Base-by-base conservation (phyloP, 2,329 filamentous ascomycete species). In the Alternaria metachromatica region DNA sequence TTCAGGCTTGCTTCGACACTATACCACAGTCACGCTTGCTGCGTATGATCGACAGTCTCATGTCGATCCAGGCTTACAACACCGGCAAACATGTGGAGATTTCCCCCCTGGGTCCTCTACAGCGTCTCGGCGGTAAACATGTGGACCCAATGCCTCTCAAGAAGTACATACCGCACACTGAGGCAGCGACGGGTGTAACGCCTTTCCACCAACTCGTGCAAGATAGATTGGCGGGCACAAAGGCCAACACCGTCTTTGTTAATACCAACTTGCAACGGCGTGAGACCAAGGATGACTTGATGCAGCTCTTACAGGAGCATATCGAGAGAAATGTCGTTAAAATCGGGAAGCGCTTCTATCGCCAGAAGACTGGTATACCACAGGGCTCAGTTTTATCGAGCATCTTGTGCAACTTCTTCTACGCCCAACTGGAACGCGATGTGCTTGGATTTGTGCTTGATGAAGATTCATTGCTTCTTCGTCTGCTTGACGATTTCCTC, bases 331-430 rank as follows among this genome's bases (percentile, higher is more conserved):
- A 98, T 74, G 84, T 97, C 25, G 89, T 99, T 74, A 93, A 92
- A 75, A 90, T 98, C 43, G 94, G 94, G 51, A 95, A 94, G 81
- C 92, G 90, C 70, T 94, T 90, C 77, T 97, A 96, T 77, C 88
- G 93, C 23, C 96, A 99, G 78, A 95, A 90, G 78, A 84, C 87
- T 21, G 96, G 96, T 13, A 98, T 99, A 43, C 94, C 96, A 0
- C 96, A 99, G 78, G 96, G 96, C 8, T 97, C 94, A 0, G 87
- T 97, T 1, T 78, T 99, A 6, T 97, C 94, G 0, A 92, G 91
- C 46, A 84, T 94, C 44, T 84, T 99, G 6, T 98, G 96, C 84
- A 98, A 94, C 80, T 95, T 97, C 80, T 97, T 98, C 79, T 99
- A 99, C 76, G 94, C 92, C 6, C 89, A 96, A 66, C 87, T 98